These are phyloP conservation scores for Cucurbita ficifolia DNA, from an alignment of 306 rosid genomes.

Conservation along the genomic window DNA sequence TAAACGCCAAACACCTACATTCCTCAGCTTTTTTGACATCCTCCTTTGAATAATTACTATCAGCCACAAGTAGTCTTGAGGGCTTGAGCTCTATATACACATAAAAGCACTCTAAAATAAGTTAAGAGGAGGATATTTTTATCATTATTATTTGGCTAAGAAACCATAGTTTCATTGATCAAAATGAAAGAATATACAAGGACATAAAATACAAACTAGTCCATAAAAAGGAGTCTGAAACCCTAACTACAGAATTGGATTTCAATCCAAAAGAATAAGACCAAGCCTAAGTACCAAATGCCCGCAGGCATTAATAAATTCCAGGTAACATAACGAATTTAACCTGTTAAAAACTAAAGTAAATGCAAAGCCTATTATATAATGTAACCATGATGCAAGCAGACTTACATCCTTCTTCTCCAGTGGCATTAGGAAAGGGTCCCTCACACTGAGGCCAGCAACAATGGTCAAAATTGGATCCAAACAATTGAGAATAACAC, in stretches of 20 bases:
- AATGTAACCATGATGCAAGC: background rate
- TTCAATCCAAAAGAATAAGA: background rate
- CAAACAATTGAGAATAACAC: conserved; percentile 73
- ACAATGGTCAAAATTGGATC: conserved; percentile 86
- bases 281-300: background rate
- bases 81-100: background rate
- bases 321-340: background rate
- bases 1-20: background rate
- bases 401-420: conserved; percentile 85
- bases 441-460: conserved; percentile 92
- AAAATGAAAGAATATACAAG: too few species aligned
- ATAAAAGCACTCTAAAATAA: too few species aligned
- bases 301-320: background rate
- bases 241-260: background rate
- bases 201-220: background rate
- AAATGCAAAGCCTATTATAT: background rate
- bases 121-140: background rate
- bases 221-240: background rate
- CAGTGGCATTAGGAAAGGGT: conserved; percentile 74
- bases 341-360: background rate
- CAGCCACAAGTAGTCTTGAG: background rate
- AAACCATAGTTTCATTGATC: background rate
- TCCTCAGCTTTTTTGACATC: background rate
- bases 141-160: too few species aligned
- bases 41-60: background rate